Evolutionary conservation across 257 asterid species (phyloP), one percentile per base, ranked within the genome.

Genomic region (Echites panduratus): DNA sequence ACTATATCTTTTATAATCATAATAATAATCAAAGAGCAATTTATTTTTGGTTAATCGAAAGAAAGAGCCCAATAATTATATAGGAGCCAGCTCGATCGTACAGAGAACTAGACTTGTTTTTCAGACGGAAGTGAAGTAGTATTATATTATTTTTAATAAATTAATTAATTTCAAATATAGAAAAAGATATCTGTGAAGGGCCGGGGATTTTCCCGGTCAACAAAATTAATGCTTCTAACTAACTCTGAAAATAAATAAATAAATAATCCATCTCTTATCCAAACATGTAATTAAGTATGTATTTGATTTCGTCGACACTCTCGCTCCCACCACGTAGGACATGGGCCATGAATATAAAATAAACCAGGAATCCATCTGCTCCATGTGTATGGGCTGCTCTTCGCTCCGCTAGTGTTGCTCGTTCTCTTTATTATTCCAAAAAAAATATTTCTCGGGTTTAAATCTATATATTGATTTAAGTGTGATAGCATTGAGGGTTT

Each of bases 211-310:
- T 0, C n/a, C 27, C 12, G 4, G 2, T 27, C 32, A 41, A 45
- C 70, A 58, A 62, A 73, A 48, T 29, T 32, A 73, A 48, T 73
- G 64, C 38, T 24, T 48, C 70, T 38, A 49, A 48, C 59, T 48
- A 59, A 72, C 69, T 26, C 0, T 26, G 65, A 24, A 49, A 20
- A 43, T 22, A 58, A 71, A 27, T 1, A 1, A 32, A 2, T 29
- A 45, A 17, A 45, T 13, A 53, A 53, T 29, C 52, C 50, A 45
- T 35, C 41, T 49, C 77, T 29, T 73, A 50, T 64, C 64, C 43
- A 17, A 35, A 38, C 64, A 32, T 5, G 40, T 12, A 29, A 59
- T 61, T 45, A 47, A 50, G 38, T 32, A 32, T n/a, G n/a, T n/a
- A n/a, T n/a, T n/a, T n/a, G n/a, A n/a, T n/a, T n/a, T n/a, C n/a